Conservation (phyloP, 2,329 filamentous ascomycete species). For the Pseudopithomyces maydicus region DNA sequence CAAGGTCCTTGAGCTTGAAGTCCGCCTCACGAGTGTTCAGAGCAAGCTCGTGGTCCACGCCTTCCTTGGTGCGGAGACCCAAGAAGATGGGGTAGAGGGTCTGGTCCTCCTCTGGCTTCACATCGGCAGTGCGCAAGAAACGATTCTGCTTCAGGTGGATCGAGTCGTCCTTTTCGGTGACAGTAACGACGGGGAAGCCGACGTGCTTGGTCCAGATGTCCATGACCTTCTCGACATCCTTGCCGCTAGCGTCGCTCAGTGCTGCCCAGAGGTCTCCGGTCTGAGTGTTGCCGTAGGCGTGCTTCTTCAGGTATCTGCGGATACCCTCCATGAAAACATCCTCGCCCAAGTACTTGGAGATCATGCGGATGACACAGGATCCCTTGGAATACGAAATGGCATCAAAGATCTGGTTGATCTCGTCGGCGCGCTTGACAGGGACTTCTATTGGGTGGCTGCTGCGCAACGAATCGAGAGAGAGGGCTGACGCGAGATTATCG, state of each 20-base stretch:
- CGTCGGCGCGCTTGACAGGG: constrained; percentile 90
- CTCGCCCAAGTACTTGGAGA: constrained; percentile 92
- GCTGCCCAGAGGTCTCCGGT: constrained; percentile 91
- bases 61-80: constrained; percentile 81
- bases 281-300: constrained; percentile 93
- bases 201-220: constrained; percentile 97
- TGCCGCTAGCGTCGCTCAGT: constrained; percentile 84
- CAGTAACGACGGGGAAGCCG: constrained; percentile 87
- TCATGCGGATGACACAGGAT: constrained; percentile 94
- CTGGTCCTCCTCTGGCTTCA: constrained; percentile 89
- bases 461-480: constrained; percentile 85
- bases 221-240: constrained; percentile 89
- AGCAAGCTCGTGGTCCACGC: constrained; percentile 76
- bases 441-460: constrained; percentile 98
- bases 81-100: constrained; percentile 90
- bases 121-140: constrained; percentile 89
- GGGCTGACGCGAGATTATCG: constrained; percentile 85
- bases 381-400: constrained; percentile 98
- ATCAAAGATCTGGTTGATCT: constrained; percentile 98
- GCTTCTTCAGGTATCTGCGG: constrained; percentile 88
- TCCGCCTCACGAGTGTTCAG: constrained; percentile 73
- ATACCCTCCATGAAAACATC: constrained; percentile 92
- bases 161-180: constrained; percentile 74
- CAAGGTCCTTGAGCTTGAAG: constrained; percentile 76
- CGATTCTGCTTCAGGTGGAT: constrained; percentile 94